A percentile compares a stretch with the other conserved stretches of the same genome.
Evolutionary conservation across 2,329 filamentous ascomycete species (phyloP).

Genomic region (Cercospora sp.): DNA sequence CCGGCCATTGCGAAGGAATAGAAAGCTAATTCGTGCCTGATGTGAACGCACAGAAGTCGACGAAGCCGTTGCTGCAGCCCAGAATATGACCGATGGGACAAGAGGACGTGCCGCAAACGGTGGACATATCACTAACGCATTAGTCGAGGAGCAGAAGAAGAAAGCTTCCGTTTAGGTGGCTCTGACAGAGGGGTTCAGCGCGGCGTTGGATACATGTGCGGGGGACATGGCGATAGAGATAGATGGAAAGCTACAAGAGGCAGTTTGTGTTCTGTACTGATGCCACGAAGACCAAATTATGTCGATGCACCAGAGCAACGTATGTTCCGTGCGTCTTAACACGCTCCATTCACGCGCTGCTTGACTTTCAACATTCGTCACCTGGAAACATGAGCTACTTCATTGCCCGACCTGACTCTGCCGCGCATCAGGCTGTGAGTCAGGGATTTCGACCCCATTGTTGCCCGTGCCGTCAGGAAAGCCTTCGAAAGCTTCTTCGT

Average conservation of each 20-base stretch:
- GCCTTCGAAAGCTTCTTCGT: neutral
- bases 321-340: no score
- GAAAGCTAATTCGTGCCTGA: slow-evolving; percentile 11
- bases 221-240: neutral
- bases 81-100: slow-evolving; percentile 44
- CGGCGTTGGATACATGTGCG: neutral
- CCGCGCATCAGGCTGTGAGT: slow-evolving; percentile 9
- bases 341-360: neutral
- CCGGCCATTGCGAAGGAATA: neutral
- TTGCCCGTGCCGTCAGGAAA: neutral
- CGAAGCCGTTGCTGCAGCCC: slow-evolving; percentile 42
- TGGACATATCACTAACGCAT: slow-evolving; percentile 43
- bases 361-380: neutral
- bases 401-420: neutral
- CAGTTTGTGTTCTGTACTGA: neutral
- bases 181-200: neutral
- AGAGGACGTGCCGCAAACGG: slow-evolving; percentile 45
- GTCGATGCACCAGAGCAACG: neutral
- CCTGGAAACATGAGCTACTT: neutral
- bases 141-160: slow-evolving; percentile 28
- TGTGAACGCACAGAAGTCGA: slow-evolving; percentile 44
- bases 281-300: neutral
- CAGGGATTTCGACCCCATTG: slow-evolving; percentile 10
- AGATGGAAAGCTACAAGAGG: neutral
- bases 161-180: neutral